These are phyloP conservation scores for Chaetoceros muelleri DNA, from an alignment of 108 stramenopile genomes.

Conservation along the genomic window DNA sequence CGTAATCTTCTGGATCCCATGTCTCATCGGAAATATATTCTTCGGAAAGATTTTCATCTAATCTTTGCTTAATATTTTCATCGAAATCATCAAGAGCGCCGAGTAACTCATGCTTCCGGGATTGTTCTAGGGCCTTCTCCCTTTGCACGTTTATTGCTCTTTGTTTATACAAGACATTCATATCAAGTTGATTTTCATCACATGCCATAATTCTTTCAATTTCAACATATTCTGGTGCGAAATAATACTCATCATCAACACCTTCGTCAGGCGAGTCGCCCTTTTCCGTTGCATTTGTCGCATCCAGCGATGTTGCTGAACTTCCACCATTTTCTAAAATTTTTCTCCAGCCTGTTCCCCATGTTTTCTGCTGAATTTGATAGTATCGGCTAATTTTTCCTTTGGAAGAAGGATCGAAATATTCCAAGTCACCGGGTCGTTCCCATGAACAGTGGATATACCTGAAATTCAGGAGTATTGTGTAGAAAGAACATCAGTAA, in stretches of 20 bases:
- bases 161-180: constrained; percentile 64
- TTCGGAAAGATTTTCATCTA: constrained; percentile 16
- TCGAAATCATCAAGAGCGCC: too few relatives aligned
- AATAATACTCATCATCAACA: constrained; percentile 46
- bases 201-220: constrained; percentile 73
- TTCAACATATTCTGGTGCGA: constrained; percentile 47
- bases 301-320: constrained; percentile 20
- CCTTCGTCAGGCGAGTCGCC: constrained; percentile 10
- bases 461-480: too few relatives aligned
- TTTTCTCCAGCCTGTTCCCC: constrained; percentile 64
- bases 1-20: constrained; percentile 88
- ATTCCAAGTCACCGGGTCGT: constrained; percentile 54
- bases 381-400: constrained; percentile 67
- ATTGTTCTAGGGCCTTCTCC: constrained; percentile 46
- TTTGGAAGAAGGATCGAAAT: constrained; percentile 58
- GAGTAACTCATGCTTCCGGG: too few relatives aligned
- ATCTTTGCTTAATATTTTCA: constrained; percentile 75
- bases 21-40: constrained; percentile 16
- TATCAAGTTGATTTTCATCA: constrained; percentile 76
- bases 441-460: constrained; percentile 80
- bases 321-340: constrained; percentile 47
- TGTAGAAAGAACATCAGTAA: too few relatives aligned
- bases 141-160: constrained; percentile 51
- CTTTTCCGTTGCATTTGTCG: constrained; percentile 4
- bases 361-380: constrained; percentile 48